Evolutionary conservation across 2,329 filamentous ascomycete species (phyloP).

Genomic region (Penicillium sp.): DNA sequence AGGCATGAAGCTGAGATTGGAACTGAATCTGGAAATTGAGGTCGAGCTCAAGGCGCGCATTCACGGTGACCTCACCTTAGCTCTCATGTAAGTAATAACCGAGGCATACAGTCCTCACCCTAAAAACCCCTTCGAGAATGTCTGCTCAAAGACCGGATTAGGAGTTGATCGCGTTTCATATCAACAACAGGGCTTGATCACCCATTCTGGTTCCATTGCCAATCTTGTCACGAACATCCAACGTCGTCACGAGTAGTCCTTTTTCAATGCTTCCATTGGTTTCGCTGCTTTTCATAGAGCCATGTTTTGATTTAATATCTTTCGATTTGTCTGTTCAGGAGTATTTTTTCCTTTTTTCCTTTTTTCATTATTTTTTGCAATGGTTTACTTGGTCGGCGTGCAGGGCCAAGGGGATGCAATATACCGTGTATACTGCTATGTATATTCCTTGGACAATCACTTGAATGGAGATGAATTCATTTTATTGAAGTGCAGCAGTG

Average conservation of each 20-base stretch:
- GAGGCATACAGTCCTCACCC: neutral
- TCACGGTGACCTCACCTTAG: conserved; percentile 61
- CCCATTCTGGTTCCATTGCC: conserved; percentile 1
- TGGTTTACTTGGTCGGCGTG: neutral
- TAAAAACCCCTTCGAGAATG: neutral
- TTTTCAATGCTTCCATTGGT: conserved; percentile 1
- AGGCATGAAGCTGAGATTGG: conserved; percentile 55
- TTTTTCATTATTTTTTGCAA: no score
- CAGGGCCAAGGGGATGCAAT: conserved; percentile 11
- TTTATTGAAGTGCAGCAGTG: neutral
- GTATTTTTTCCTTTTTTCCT: no score
- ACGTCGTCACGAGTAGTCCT: conserved; percentile 9
- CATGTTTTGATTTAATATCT: conserved; percentile 7
- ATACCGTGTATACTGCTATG: conserved; percentile 10
- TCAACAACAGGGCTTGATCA: conserved; percentile 21
- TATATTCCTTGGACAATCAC: neutral
- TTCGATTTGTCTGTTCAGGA: neutral
- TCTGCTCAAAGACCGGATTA: conserved; percentile 21
- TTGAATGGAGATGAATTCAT: neutral
- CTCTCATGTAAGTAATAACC: conserved; percentile 40
- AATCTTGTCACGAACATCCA: conserved; percentile 17
- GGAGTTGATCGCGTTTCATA: conserved; percentile 24
- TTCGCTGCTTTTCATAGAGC: conserved; percentile 6
- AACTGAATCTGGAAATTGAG: conserved; percentile 62
- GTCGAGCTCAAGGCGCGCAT: conserved; percentile 64